phyloP scores from a whole-genome alignment of 192 early-diverging fungal species.

The Geranomyces variabilis region DNA sequence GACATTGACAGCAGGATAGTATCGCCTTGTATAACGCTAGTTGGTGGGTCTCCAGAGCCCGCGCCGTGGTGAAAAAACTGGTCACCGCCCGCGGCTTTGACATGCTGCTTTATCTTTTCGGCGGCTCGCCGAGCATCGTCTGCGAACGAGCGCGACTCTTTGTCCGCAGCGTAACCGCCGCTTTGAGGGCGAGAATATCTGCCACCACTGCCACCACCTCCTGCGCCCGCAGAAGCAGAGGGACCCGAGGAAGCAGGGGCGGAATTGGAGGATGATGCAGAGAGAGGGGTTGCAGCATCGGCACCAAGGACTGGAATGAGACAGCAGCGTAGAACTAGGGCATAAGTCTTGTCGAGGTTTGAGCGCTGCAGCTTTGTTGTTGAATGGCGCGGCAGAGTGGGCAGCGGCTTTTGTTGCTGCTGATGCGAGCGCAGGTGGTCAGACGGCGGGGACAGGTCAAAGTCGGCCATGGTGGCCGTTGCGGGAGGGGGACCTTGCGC shows the following conservation, averaged over 20 bases:
- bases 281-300: not conserved
- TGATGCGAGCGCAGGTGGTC: too few species aligned
- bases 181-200: not conserved
- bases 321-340: conserved; percentile 25
- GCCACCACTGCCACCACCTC: too few species aligned
- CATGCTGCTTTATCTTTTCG: conserved; percentile 7
- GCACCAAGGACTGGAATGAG: conserved; percentile 28
- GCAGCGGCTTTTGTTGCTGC: not conserved
- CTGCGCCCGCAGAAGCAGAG: not conserved
- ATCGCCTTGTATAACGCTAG: conserved; percentile 22
- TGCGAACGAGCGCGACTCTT: not conserved
- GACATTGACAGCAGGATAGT: conserved; percentile 27
- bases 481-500: too few species aligned
- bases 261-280: not conserved
- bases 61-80: not conserved
- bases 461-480: too few species aligned
- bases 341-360: conserved; percentile 21
- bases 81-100: not conserved
- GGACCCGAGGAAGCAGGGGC: too few species aligned
- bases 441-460: too few species aligned
- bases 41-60: not conserved
- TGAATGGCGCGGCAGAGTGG: not conserved
- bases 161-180: not conserved
- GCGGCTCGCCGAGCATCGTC: conserved; percentile 18
- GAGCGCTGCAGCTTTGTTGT: conserved; percentile 16